Evolutionary conservation across 805 yeast genomes (phyloP), one percentile per base, ranked within the genome.

Genomic region (Debaryomyces prosopidis): DNA sequence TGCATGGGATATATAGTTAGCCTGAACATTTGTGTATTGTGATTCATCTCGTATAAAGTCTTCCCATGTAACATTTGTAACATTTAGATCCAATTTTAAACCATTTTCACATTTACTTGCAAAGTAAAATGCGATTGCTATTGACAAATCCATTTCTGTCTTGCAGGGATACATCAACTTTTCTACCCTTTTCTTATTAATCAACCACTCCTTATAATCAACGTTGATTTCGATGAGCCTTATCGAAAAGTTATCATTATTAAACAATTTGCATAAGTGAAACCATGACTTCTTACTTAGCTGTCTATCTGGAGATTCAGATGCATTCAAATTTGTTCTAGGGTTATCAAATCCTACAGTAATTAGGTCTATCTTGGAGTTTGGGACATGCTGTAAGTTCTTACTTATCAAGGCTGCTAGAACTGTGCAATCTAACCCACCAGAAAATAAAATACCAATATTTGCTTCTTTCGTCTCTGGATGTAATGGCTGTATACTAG

Each of bases 91-190:
- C 16, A 54, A 49, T n/a, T 42, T 26, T 2, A 56, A 61, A 2
- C 52, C 50, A 5, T 50, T 28, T 7, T 50, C 40, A 7, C 87
- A 87, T 48, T 80, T 72, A 1, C 96, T 78, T 0, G 98, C 97
- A 68, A 90, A 94, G 60, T 84, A 90, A 58, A 94, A 94, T 0
- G 99, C 99, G 49, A 92, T 81, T 1, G 97, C 97, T 42, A 94
- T 94, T 1, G 96, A 87, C 17, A 90, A 66, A 63, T 94, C 99
- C 98, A 94, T 94, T 51, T 90, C 98, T 0, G 97, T 90, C 36
- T 79, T 75, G 47, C 83, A 81, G 0, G 99, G 99, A 57, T 75
- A 83, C 77, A 94, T 94, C 36, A 92, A 68, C 19, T 76, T 68
- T 36, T 73, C 64, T 0, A 92, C 96, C 2, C 68, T 62, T 1